Percentiles rank a stretch among this genome's conserved stretches.
Conservation (phyloP, 805 yeast genomes). For the Starmerella sp. region DNA sequence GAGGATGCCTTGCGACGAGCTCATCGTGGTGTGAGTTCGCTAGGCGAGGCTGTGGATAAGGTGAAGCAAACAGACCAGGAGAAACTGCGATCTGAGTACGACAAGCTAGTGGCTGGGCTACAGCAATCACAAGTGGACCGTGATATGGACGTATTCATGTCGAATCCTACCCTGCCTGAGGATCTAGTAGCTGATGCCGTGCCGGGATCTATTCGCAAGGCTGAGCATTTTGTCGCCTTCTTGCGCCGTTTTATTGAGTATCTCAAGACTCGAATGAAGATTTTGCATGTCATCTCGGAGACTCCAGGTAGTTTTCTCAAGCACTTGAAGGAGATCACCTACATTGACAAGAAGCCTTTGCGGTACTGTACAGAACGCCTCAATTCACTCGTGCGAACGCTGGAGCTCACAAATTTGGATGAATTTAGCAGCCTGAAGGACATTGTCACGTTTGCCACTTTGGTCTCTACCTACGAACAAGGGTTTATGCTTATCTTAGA, state of each 20-base stretch:
- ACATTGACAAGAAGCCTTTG: constrained; percentile 82
- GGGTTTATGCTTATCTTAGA: constrained; percentile 88
- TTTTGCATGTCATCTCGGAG: constrained; percentile 92
- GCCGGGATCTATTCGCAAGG: constrained; percentile 94
- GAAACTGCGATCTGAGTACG: constrained; percentile 80
- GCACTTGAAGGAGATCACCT: constrained; percentile 86
- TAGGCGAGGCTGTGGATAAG: constrained; percentile 72
- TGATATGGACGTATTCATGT: constrained; percentile 58
- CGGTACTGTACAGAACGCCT: constrained; percentile 86
- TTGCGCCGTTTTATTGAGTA: constrained; percentile 87
- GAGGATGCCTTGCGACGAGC: constrained; percentile 83
- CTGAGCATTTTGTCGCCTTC: constrained; percentile 92
- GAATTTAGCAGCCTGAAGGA: constrained; percentile 89
- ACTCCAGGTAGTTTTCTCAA: constrained; percentile 88
- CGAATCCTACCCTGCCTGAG: constrained; percentile 75
- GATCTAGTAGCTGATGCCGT: constrained; percentile 85
- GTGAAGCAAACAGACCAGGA: constrained; percentile 74
- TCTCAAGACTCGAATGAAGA: constrained; percentile 94
- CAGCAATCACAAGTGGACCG: constrained; percentile 54
- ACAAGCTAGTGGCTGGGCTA: constrained; percentile 78
- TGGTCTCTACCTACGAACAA: constrained; percentile 85
- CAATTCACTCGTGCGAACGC: constrained; percentile 75
- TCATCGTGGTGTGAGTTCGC: constrained; percentile 68
- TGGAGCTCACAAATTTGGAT: constrained; percentile 79
- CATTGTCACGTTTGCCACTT: constrained; percentile 91